Evolutionary conservation across 352 stramenopile genomes (phyloP).

Genomic region (Phytophthora capsici): DNA sequence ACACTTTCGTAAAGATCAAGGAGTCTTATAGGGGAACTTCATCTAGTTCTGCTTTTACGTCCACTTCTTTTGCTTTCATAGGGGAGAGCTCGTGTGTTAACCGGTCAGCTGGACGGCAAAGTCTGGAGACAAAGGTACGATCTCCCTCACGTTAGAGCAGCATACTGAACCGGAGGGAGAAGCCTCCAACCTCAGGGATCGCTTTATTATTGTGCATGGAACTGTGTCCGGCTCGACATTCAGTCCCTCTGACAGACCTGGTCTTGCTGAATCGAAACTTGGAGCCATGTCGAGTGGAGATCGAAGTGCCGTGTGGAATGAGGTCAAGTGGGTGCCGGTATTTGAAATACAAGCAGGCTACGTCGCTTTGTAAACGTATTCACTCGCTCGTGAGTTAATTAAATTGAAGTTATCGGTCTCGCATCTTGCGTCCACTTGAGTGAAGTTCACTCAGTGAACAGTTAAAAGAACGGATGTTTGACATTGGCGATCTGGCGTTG

Average conservation of each 20-base stretch:
- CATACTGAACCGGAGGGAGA: too few species aligned
- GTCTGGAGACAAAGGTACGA: not conserved
- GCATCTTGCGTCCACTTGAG: too few species aligned
- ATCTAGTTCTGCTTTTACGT: too few species aligned
- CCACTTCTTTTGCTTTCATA: too few species aligned
- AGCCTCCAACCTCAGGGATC: too few species aligned
- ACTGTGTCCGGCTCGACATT: not conserved
- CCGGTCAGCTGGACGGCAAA: not conserved
- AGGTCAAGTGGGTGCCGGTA: not conserved
- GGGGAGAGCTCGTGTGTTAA: not conserved
- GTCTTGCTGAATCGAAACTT: not conserved
- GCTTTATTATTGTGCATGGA: not conserved
- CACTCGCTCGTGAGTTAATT: not conserved
- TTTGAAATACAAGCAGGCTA: not conserved
- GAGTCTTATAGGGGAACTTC: too few species aligned
- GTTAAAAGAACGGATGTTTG: not conserved
- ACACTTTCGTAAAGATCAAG: too few species aligned
- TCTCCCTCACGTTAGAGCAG: too few species aligned
- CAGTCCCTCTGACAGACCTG: not conserved
- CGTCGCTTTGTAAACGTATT: not conserved
- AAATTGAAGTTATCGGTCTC: not conserved
- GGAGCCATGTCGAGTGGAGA: not conserved
- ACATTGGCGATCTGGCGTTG: not conserved
- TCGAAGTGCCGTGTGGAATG: not conserved
- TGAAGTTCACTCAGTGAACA: too few species aligned